These are phyloP conservation scores for Musa troglodytarum DNA, from an alignment of 176 grass and related monocot genomes.

Conservation along the genomic window DNA sequence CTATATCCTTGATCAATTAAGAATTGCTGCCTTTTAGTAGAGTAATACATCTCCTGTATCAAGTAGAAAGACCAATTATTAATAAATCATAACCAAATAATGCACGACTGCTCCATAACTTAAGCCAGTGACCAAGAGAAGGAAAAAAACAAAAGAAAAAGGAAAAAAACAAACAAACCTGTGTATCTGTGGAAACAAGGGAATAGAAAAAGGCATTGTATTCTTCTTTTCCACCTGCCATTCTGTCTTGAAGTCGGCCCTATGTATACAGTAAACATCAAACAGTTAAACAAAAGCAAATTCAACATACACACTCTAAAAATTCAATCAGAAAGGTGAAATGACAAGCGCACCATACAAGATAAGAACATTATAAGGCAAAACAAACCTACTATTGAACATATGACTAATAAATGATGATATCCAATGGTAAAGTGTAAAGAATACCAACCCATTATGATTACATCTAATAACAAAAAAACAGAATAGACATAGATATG, in stretches of 20 bases:
- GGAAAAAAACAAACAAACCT: constrained; percentile 30
- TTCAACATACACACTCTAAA: background rate
- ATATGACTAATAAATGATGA: no score
- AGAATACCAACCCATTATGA: background rate
- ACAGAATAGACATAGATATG: background rate
- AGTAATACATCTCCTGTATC: constrained; percentile 94
- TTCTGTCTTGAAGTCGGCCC: constrained; percentile 90
- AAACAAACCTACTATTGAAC: no score
- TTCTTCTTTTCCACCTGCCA: constrained; percentile 99
- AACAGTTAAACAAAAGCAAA: background rate
- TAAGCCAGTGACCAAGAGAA: background rate
- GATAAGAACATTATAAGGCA: no score
- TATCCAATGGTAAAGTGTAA: no score
- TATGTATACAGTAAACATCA: constrained; percentile 15
- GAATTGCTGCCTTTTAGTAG: constrained; percentile 98
- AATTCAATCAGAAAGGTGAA: background rate
- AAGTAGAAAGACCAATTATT: constrained; percentile 15
- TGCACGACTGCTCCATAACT: background rate
- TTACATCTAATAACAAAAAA: background rate
- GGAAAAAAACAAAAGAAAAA: constrained; percentile 11
- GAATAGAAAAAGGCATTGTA: constrained; percentile 99
- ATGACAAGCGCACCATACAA: background rate
- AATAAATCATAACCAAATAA: background rate
- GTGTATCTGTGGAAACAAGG: constrained; percentile 95
- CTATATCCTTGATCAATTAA: constrained; percentile 98